Evolutionary conservation across 306 rosid genomes (phyloP), one percentile per base, ranked within the genome.

Genomic region (Glycine latifolia): DNA sequence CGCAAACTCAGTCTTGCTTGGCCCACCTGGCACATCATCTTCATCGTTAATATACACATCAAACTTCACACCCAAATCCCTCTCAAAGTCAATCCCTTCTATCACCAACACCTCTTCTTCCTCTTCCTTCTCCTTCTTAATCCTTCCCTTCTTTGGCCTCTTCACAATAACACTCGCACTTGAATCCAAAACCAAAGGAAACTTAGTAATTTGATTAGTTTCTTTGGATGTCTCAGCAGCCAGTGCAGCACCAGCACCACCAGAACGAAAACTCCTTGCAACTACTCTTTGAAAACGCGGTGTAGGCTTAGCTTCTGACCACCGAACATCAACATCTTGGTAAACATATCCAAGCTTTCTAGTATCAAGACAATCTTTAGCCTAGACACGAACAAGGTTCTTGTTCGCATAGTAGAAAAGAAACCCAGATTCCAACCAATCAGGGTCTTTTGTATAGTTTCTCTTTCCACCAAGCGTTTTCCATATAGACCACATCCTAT

Each of bases 401-500:
- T 85, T 87, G 12, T 92, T 92, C 85, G 90, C 97, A 10, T 94
- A 87, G 26, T 92, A 20, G 80, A 94, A 94, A 5, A 94, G 15
- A 75, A 94, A 92, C 7, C 81, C 90, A 0, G 98, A 69, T 20
- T 94, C 67, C 2, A 92, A 87, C 95, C 97, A 91, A 74, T 94
- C 94, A 0, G 89, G 10, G 43, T 91, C 89, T 0, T 70, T 71
- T 5, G 79, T 15, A 75, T 94, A 88, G 8, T 65, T 49, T 92
- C 79, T n/a, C 0, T 65, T 83, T 0, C 87, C 90, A 5, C 88
- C 97, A 0, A 94, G 39, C 0, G 85, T 85, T 48, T 90, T 92
- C 98, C 97, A 94, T 0, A 94, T 0, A 1, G 33, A 15, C 98
- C 97, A 94, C 74, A 94, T 3, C 39, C 98, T 86, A 50, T 94